phyloP scores from a whole-genome alignment of 768 basidiomycete genomes.

The Dioszegia hungarica region DNA sequence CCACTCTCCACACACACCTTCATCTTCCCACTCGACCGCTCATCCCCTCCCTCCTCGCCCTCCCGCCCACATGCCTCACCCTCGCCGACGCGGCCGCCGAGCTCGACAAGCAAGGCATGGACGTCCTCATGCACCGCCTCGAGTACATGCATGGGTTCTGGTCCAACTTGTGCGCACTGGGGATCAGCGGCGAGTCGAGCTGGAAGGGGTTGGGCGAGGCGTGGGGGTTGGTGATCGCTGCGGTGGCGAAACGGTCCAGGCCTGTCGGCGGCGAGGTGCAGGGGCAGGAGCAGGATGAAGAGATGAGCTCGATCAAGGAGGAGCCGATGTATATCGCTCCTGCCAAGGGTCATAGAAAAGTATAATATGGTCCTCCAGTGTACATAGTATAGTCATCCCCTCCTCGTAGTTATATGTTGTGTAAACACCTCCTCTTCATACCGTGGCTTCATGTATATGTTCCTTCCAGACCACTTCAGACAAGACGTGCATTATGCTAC shows the following conservation, averaged over 20 bases:
- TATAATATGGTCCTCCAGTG: too few species aligned
- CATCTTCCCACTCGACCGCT: background rate
- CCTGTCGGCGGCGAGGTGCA: background rate
- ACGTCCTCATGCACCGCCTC: slow-evolving; percentile 2
- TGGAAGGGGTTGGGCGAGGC: background rate
- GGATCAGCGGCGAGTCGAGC: background rate
- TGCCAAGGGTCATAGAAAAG: too few species aligned
- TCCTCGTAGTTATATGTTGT: too few species aligned
- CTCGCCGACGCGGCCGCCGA: background rate
- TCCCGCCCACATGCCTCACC: background rate
- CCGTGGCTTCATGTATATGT: too few species aligned
- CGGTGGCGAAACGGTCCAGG: background rate
- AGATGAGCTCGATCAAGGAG: background rate
- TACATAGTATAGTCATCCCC: too few species aligned
- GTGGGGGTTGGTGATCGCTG: background rate
- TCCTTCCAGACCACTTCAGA: too few species aligned
- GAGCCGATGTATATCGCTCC: too few species aligned
- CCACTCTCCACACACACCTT: slow-evolving; percentile 7
- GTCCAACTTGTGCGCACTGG: slow-evolving; percentile 13
- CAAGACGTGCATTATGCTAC: too few species aligned
- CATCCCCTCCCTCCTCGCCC: background rate
- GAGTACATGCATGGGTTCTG: slow-evolving; percentile 18
- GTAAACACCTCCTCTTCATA: too few species aligned
- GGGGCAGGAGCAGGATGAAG: background rate
- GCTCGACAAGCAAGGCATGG: background rate